Conservation (phyloP, 1,284 basidiomycete genomes). For the Heterobasidion occidentale region DNA sequence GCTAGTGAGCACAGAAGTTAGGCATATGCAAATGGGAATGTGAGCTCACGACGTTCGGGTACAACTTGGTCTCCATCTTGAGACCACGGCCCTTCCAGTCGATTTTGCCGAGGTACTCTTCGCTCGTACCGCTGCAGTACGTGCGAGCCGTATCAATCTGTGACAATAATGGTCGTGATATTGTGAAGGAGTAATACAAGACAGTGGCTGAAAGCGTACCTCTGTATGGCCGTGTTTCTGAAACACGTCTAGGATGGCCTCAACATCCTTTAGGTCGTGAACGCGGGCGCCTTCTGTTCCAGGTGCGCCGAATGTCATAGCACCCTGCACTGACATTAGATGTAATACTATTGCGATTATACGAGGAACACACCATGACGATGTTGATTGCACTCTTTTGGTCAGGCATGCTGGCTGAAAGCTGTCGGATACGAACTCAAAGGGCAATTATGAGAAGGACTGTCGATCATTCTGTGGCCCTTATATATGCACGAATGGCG, state of each 20-base stretch:
- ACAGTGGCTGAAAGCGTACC: slow-evolving; percentile 14
- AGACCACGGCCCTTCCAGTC: slow-evolving; percentile 28
- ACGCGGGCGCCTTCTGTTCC: slow-evolving; percentile 34
- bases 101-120: slow-evolving; percentile 34
- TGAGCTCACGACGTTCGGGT: slow-evolving; percentile 15
- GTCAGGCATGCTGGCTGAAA: slow-evolving; percentile 1
- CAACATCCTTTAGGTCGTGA: slow-evolving; percentile 40
- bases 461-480: background rate
- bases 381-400: slow-evolving; percentile 31
- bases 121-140: slow-evolving; percentile 42
- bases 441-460: no score
- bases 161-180: background rate
- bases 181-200: background rate
- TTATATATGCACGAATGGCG: background rate
- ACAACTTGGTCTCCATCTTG: slow-evolving; percentile 39
- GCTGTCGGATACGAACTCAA: background rate
- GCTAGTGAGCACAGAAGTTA: background rate
- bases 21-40: background rate
- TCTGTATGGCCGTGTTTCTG: slow-evolving; percentile 49
- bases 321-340: slow-evolving; percentile 15
- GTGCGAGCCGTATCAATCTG: slow-evolving; percentile 43
- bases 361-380: slow-evolving; percentile 27
- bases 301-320: slow-evolving; percentile 23
- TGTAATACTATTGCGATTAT: background rate
- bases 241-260: slow-evolving; percentile 49